A percentile compares a stretch with the other conserved stretches of the same genome.
Conservation (phyloP, 1,284 basidiomycete genomes). For the Microbotryomycetes sp. region DNA sequence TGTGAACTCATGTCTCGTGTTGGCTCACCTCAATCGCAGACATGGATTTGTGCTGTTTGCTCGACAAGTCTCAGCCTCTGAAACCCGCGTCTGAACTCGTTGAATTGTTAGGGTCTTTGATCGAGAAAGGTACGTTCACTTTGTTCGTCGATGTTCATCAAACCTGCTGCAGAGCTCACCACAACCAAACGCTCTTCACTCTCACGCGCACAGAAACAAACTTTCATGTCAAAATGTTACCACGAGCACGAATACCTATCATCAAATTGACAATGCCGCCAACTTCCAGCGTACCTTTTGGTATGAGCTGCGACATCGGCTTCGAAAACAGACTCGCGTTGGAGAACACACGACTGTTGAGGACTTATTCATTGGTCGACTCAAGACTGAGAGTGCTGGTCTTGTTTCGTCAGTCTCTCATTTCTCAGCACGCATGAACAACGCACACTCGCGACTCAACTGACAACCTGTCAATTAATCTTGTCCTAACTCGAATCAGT, state of each 20-base stretch:
- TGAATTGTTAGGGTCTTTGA: slow-evolving; percentile 83
- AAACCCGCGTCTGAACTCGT: slow-evolving; percentile 77
- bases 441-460: neutral
- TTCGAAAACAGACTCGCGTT: slow-evolving; percentile 95
- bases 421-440: slow-evolving; percentile 6
- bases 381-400: slow-evolving; percentile 89
- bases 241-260: slow-evolving; percentile 95
- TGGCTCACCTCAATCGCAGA: slow-evolving; percentile 50
- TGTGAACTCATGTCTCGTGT: neutral
- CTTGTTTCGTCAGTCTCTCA: slow-evolving; percentile 69
- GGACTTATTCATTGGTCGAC: slow-evolving; percentile 97
- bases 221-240: slow-evolving; percentile 92
- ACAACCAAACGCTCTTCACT: neutral
- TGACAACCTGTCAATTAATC: neutral
- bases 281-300: slow-evolving; percentile 74
- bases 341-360: slow-evolving; percentile 90
- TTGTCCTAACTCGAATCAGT: slow-evolving; percentile 49
- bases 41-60: slow-evolving; percentile 96
- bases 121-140: slow-evolving; percentile 67
- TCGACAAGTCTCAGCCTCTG: slow-evolving; percentile 65
- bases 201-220: slow-evolving; percentile 66
- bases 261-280: slow-evolving; percentile 92
- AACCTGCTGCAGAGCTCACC: neutral
- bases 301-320: slow-evolving; percentile 91
- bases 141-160: slow-evolving; percentile 9